phyloP scores from a whole-genome alignment of 2,329 filamentous ascomycete species.

The Aspergillus hiratsukae region DNA sequence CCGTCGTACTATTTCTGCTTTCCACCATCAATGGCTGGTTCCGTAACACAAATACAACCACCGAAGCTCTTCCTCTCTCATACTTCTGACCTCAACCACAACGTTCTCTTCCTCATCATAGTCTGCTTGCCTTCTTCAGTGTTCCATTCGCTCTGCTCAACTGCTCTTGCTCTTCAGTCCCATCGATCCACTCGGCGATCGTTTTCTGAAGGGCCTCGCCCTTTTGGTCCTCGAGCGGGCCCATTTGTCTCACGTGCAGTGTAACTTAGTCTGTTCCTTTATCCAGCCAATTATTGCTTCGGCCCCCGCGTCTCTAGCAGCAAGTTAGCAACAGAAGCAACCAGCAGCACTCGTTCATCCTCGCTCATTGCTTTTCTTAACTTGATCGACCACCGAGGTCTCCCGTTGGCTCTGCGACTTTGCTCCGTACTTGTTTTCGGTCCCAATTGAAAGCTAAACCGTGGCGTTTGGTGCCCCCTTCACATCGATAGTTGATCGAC shows the following conservation, averaged over 20 bases:
- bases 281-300: constrained; percentile 14
- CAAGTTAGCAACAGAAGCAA: constrained; percentile 1
- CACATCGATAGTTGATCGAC: constrained; percentile 4
- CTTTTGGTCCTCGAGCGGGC: neutral
- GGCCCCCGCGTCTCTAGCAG: constrained; percentile 9
- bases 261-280: neutral
- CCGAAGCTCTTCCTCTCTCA: no score
- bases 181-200: constrained; percentile 3
- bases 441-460: neutral
- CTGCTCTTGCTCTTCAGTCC: neutral
- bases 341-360: neutral
- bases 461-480: constrained; percentile 4
- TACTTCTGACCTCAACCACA: no score
- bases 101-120: no score
- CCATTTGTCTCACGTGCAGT: neutral
- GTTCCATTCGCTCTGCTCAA: neutral
- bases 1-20: neutral
- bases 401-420: constrained; percentile 1
- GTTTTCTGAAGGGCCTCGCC: neutral
- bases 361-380: constrained; percentile 12
- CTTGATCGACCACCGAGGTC: neutral
- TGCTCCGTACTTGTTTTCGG: constrained; percentile 4
- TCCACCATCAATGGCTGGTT: neutral
- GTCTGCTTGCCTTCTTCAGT: neutral
- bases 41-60: no score